Evolutionary conservation across 441 rosid species (phyloP).

Genomic region (Kokia cookei): DNA sequence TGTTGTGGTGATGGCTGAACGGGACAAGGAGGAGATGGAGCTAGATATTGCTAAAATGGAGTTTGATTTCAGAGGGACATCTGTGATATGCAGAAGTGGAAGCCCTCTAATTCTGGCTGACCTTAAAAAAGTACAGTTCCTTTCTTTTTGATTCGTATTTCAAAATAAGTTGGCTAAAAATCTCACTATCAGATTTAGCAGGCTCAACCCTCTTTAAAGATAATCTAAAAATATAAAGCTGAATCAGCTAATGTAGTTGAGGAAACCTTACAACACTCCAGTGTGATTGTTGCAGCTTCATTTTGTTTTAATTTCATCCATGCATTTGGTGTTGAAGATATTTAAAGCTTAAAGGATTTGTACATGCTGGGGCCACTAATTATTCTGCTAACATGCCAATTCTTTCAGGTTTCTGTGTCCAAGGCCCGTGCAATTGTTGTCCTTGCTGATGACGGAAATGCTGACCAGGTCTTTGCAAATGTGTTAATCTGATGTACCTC

Average conservation of each 20-base stretch:
- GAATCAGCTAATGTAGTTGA: not conserved
- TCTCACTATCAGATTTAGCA: not conserved
- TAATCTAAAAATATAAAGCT: not conserved
- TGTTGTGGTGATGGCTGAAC: constrained; percentile 74
- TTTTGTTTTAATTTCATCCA: not conserved
- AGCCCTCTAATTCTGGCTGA: constrained; percentile 69
- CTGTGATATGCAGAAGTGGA: constrained; percentile 73
- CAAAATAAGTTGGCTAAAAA: not conserved
- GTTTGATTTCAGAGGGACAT: constrained; percentile 64
- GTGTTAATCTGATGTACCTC: constrained; percentile 3
- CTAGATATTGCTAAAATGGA: constrained; percentile 76
- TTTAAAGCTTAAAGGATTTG: not conserved
- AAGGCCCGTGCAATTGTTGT: constrained; percentile 69
- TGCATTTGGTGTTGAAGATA: constrained; percentile 1
- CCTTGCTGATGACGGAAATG: constrained; percentile 79
- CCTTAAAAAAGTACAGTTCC: constrained; percentile 46
- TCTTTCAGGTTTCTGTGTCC: constrained; percentile 63
- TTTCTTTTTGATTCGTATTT: not conserved
- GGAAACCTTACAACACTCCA: not conserved
- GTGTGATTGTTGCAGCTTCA: not conserved
- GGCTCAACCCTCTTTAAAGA: not conserved
- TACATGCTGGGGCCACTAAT: not conserved
- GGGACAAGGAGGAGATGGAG: constrained; percentile 82
- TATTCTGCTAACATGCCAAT: constrained; percentile 15
- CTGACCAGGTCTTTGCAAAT: constrained; percentile 58